These are phyloP conservation scores for Lepidium africanum DNA, from an alignment of 345 rosid genomes.

Conservation along the genomic window DNA sequence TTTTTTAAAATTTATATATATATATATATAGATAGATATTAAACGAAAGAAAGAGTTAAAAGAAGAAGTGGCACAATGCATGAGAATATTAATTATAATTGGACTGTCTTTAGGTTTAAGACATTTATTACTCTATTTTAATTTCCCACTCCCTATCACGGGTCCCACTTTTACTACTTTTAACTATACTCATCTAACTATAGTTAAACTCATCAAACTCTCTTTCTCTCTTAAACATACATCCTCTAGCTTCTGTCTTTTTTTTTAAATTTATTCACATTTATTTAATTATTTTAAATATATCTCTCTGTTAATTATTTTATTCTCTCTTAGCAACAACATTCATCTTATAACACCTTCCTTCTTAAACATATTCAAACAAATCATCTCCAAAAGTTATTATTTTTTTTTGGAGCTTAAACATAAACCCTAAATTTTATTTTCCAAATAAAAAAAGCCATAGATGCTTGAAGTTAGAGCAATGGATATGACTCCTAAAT, in stretches of 20 bases:
- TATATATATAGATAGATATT: not conserved
- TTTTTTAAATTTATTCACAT: not conserved
- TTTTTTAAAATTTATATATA: no score
- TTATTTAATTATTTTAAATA: not conserved
- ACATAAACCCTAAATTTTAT: slow-evolving; percentile 13
- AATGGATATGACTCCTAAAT: slow-evolving; percentile 39
- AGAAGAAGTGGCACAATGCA: slow-evolving; percentile 18
- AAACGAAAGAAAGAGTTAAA: not conserved
- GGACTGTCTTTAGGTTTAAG: slow-evolving; percentile 19
- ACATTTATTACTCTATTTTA: slow-evolving; percentile 18
- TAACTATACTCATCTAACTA: slow-evolving; percentile 22
- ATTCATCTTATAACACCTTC: slow-evolving; percentile 15
- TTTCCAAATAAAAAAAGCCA: not conserved
- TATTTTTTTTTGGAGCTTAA: not conserved
- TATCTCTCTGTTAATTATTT: slow-evolving; percentile 11
- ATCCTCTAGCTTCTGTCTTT: not conserved
- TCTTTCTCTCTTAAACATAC: not conserved
- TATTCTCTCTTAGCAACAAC: slow-evolving; percentile 16
- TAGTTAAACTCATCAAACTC: slow-evolving; percentile 13
- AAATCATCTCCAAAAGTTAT: not conserved
- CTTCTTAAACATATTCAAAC: not conserved
- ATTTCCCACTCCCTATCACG: not conserved
- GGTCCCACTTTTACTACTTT: not conserved
- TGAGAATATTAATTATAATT: slow-evolving; percentile 19
- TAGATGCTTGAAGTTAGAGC: slow-evolving; percentile 6